Conservation (phyloP, 176 grass and related monocot genomes). For the Chrysopogon serrulatus region DNA sequence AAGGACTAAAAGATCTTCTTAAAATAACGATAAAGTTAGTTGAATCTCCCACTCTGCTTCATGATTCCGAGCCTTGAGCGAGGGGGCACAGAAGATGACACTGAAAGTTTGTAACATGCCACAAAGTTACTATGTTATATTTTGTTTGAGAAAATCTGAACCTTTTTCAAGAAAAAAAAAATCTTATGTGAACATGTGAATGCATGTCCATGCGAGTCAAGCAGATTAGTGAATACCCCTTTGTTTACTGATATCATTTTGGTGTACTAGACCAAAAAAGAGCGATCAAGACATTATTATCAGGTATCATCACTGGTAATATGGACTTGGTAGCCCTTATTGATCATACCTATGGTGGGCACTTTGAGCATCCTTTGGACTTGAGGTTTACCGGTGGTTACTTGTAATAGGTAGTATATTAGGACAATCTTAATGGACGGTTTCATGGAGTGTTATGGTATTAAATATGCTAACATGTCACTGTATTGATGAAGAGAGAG, state of each 20-base stretch:
- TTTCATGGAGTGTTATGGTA: no score
- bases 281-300: background rate
- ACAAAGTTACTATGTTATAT: background rate
- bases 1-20: background rate
- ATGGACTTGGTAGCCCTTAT: background rate
- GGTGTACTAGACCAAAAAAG: background rate
- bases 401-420: background rate
- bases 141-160: no score
- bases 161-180: no score
- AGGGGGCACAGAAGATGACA: background rate
- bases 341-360: background rate
- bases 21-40: no score
- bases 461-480: no score
- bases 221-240: background rate
- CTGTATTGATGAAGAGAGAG: no score
- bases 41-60: background rate
- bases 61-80: background rate
- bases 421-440: no score
- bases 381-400: background rate
- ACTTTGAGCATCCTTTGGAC: background rate
- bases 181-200: background rate
- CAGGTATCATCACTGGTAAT: no score
- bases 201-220: background rate
- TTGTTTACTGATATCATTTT: background rate
- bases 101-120: no score